Percentiles rank a stretch among this genome's conserved stretches.
phyloP scores from a whole-genome alignment of 306 rosid genomes.

The Sesbania bispinosa region DNA sequence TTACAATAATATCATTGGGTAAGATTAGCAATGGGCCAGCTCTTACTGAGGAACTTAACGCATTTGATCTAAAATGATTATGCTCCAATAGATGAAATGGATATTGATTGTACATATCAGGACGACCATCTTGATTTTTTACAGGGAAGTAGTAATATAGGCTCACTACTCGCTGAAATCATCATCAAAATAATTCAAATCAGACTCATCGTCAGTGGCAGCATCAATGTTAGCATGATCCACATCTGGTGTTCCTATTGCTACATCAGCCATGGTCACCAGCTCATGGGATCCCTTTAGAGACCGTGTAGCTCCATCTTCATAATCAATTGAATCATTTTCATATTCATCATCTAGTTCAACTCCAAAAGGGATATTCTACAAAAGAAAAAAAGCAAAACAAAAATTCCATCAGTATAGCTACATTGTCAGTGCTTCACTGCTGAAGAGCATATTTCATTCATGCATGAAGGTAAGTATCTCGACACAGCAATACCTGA shows the following conservation, averaged over 20 bases:
- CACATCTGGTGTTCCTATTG: constrained; percentile 44
- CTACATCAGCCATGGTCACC: constrained; percentile 43
- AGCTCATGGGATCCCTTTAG: constrained; percentile 58
- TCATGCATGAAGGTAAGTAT: constrained; percentile 7
- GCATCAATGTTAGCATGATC: constrained; percentile 46
- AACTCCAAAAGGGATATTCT: constrained; percentile 59
- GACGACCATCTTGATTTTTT: constrained; percentile 1
- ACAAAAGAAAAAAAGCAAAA: constrained; percentile 22
- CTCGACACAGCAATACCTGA: background rate
- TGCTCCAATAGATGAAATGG: constrained; percentile 12
- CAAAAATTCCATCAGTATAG: constrained; percentile 13
- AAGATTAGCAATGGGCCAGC: background rate
- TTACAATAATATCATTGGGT: constrained; percentile 17
- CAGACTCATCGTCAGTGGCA: constrained; percentile 63
- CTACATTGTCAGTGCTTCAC: background rate
- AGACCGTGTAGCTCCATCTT: constrained; percentile 45
- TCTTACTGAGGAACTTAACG: background rate
- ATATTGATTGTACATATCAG: background rate
- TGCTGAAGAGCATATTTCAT: background rate
- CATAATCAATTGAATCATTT: constrained; percentile 65
- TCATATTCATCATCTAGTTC: constrained; percentile 61
- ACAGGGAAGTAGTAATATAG: too few species aligned
- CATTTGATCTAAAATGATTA: background rate
- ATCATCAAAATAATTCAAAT: constrained; percentile 68
- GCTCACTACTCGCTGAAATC: constrained; percentile 71